phyloP scores from a whole-genome alignment of 805 yeast species.

The Schwanniomyces polymorphus region DNA sequence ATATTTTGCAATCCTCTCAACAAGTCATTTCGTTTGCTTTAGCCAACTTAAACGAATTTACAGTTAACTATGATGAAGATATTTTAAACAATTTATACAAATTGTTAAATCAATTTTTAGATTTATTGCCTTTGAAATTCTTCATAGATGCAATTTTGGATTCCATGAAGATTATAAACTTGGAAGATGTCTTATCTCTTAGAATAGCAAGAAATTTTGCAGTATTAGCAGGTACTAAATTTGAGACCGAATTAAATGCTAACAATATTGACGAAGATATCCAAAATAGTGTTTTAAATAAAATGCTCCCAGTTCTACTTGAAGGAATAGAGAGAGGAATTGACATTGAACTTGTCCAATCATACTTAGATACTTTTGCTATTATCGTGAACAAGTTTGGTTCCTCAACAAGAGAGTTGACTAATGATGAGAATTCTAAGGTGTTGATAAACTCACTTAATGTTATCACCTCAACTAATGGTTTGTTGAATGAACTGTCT shows the following conservation, averaged over 20 bases:
- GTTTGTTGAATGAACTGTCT: constrained; percentile 54
- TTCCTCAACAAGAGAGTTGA: constrained; percentile 17
- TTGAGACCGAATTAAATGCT: constrained; percentile 62
- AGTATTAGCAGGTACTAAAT: constrained; percentile 62
- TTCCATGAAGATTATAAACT: constrained; percentile 30
- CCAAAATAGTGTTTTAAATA: constrained; percentile 52
- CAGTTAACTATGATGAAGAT: constrained; percentile 14
- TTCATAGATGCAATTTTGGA: constrained; percentile 62
- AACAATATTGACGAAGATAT: constrained; percentile 37
- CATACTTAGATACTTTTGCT: constrained; percentile 68
- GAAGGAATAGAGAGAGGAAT: constrained; percentile 31
- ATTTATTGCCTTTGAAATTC: constrained; percentile 70
- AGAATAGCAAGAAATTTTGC: constrained; percentile 64
- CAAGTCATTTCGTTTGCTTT: constrained; percentile 33
- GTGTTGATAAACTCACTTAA: constrained; percentile 50
- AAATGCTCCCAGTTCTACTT: constrained; percentile 51
- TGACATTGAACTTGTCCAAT: constrained; percentile 59
- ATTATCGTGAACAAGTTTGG: constrained; percentile 65
- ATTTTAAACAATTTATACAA: constrained; percentile 38
- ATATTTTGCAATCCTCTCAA: constrained; percentile 34
- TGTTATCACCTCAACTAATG: constrained; percentile 47
- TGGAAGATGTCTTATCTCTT: constrained; percentile 39
- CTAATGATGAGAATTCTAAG: constrained; percentile 42
- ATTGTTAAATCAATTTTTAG: constrained; percentile 61
- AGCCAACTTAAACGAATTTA: constrained; percentile 35